These are phyloP conservation scores for Scheffersomyces cryptocercus DNA, from an alignment of 1,139 yeast species.

Conservation along the genomic window DNA sequence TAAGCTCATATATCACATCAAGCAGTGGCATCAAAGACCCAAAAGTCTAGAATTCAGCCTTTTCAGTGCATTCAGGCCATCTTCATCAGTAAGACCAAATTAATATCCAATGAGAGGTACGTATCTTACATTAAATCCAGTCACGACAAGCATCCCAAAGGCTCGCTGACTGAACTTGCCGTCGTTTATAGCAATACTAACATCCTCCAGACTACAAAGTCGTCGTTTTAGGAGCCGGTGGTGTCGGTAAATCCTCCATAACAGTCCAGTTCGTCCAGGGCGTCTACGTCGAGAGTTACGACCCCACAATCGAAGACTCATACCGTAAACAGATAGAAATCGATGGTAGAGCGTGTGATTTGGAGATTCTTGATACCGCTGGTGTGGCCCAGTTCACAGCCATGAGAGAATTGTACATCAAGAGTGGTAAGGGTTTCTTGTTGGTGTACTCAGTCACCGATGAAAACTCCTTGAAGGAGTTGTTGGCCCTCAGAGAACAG, in stretches of 20 bases:
- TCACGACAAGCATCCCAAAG: too few species aligned
- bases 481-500: slow-evolving; percentile 82
- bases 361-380: slow-evolving; percentile 61
- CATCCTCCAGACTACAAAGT: slow-evolving; percentile 36
- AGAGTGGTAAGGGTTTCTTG: slow-evolving; percentile 37
- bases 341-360: slow-evolving; percentile 87
- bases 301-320: slow-evolving; percentile 59
- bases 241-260: slow-evolving; percentile 53
- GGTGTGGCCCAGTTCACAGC: slow-evolving; percentile 57
- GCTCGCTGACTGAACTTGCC: too few species aligned
- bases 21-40: too few species aligned
- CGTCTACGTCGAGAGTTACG: slow-evolving; percentile 52
- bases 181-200: background rate
- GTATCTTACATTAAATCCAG: too few species aligned
- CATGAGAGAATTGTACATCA: slow-evolving; percentile 70
- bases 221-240: slow-evolving; percentile 55
- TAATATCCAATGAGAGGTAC: too few species aligned
- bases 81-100: too few species aligned
- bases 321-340: slow-evolving; percentile 90
- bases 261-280: slow-evolving; percentile 55
- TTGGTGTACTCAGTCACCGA: slow-evolving; percentile 91
- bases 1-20: too few species aligned
- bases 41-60: too few species aligned
- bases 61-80: too few species aligned
- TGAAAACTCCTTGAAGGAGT: slow-evolving; percentile 78